Conservation (phyloP, 169 alveolate species). For the Perkinsus olseni region DNA sequence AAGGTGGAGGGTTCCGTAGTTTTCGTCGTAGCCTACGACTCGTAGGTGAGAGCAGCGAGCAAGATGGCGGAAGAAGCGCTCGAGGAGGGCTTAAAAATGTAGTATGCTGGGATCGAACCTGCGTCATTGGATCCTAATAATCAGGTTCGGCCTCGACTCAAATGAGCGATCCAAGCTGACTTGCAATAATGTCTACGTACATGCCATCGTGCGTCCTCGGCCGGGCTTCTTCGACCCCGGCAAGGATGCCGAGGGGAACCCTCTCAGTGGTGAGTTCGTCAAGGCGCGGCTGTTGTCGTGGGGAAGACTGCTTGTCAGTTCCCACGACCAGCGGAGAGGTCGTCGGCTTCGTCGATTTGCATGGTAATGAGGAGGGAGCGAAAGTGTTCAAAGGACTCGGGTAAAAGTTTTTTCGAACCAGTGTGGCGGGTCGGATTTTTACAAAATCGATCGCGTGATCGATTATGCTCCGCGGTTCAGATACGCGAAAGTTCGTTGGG, state of each 20-base stretch:
- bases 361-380: neutral
- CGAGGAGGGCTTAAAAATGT: neutral
- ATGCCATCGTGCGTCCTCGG: neutral
- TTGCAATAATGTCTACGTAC: neutral
- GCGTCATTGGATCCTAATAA: neutral
- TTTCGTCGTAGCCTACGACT: too few species aligned
- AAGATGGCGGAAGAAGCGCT: neutral
- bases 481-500: neutral
- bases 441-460: neutral
- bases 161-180: neutral
- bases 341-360: neutral
- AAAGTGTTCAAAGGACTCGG: neutral
- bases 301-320: neutral
- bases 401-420: neutral
- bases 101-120: neutral
- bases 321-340: neutral
- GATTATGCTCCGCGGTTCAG: neutral
- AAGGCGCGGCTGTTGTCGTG: neutral
- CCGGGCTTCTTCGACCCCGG: neutral
- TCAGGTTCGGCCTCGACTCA: neutral
- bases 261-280: neutral
- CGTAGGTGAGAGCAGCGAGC: neutral
- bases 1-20: neutral
- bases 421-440: too few species aligned
- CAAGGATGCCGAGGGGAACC: neutral